Percentiles rank a stretch among this genome's conserved stretches.
Conservation (phyloP, 1,284 basidiomycete genomes). For the Butyriboletus appendiculatus region DNA sequence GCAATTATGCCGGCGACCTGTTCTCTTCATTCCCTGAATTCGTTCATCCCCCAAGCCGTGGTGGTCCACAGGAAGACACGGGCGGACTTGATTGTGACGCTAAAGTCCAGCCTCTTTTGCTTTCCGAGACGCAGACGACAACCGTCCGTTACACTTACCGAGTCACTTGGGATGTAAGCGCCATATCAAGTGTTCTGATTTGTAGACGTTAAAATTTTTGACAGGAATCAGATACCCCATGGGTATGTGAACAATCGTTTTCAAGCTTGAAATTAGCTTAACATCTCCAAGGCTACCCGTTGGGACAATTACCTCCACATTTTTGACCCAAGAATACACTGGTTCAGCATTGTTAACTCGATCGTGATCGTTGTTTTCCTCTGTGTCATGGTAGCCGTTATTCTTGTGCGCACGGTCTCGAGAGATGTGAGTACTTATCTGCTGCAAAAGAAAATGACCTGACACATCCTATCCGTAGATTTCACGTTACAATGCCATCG, state of each 20-base stretch:
- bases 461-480: conserved; percentile 62
- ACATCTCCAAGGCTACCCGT: conserved; percentile 69
- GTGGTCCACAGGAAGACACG: conserved; percentile 52
- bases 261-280: conserved; percentile 6
- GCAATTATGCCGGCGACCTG: conserved; percentile 1
- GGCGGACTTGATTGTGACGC: conserved; percentile 43
- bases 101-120: conserved; percentile 47
- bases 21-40: conserved; percentile 4
- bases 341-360: conserved; percentile 95
- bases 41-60: conserved; percentile 47
- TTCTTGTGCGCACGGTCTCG: conserved; percentile 84
- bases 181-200: not conserved
- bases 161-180: conserved; percentile 80
- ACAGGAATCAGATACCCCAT: conserved; percentile 82
- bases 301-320: conserved; percentile 96
- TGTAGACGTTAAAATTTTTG: conserved; percentile 8
- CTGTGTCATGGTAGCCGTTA: conserved; percentile 91
- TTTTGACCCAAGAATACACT: conserved; percentile 80
- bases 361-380: conserved; percentile 90
- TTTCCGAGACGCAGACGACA: conserved; percentile 66
- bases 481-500: conserved; percentile 94
- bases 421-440: conserved; percentile 71
- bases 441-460: conserved; percentile 33
- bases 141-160: conserved; percentile 89
- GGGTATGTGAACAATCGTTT: conserved; percentile 47